These are phyloP conservation scores for Fusarium tricinctum DNA, from an alignment of 2,329 filamentous ascomycete genomes.

Conservation along the genomic window DNA sequence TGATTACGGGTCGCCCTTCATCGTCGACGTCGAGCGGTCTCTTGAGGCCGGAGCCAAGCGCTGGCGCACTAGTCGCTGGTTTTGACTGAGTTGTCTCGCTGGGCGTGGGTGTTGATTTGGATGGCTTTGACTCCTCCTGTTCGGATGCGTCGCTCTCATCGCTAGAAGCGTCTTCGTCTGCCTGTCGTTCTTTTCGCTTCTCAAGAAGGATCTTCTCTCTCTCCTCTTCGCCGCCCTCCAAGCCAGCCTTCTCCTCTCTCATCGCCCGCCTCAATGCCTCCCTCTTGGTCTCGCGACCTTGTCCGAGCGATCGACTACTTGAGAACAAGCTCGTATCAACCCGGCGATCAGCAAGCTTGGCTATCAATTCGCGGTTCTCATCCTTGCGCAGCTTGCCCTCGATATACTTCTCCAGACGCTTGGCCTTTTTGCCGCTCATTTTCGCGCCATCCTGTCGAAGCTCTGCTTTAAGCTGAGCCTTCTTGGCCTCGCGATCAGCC, in stretches of 20 bases:
- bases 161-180: slow-evolving; percentile 47
- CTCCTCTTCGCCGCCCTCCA: slow-evolving; percentile 67
- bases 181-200: slow-evolving; percentile 50
- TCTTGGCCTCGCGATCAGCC: slow-evolving; percentile 67
- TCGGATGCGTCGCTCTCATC: slow-evolving; percentile 36
- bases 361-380: slow-evolving; percentile 86
- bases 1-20: slow-evolving; percentile 83
- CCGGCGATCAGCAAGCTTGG: slow-evolving; percentile 82
- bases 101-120: slow-evolving; percentile 5
- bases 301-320: slow-evolving; percentile 83
- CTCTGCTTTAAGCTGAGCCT: slow-evolving; percentile 67
- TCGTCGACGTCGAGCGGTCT: slow-evolving; percentile 85
- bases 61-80: slow-evolving; percentile 9
- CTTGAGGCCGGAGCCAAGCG: slow-evolving; percentile 84
- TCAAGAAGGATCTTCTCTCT: slow-evolving; percentile 69
- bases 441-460: slow-evolving; percentile 66
- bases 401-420: slow-evolving; percentile 77
- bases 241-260: slow-evolving; percentile 74
- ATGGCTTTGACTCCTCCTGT: slow-evolving; percentile 4
- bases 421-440: slow-evolving; percentile 75
- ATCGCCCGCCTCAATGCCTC: slow-evolving; percentile 75
- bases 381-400: slow-evolving; percentile 96
- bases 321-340: slow-evolving; percentile 86
- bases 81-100: slow-evolving; percentile 20
- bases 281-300: slow-evolving; percentile 77